phyloP scores from a whole-genome alignment of 2,329 filamentous ascomycete genomes.

The Colletotrichum coccodes region DNA sequence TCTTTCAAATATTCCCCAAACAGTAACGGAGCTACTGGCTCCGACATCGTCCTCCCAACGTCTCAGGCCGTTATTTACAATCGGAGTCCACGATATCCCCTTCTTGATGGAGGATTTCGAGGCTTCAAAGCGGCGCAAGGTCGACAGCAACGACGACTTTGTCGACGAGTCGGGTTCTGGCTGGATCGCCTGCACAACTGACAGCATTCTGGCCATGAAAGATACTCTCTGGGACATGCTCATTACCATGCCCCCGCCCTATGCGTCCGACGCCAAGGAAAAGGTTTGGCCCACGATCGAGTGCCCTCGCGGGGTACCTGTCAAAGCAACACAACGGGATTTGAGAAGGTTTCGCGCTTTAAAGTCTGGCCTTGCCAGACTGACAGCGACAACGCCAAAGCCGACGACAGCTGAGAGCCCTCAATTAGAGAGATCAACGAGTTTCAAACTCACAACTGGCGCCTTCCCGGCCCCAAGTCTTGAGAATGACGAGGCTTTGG shows the following conservation, averaged over 20 bases:
- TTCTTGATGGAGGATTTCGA: constrained; percentile 74
- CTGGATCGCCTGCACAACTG: constrained; percentile 96
- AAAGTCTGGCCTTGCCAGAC: constrained; percentile 67
- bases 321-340: constrained; percentile 93
- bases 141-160: constrained; percentile 46
- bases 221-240: constrained; percentile 88
- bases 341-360: constrained; percentile 81
- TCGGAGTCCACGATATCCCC: constrained; percentile 93
- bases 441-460: constrained; percentile 33
- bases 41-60: constrained; percentile 69
- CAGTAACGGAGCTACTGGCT: constrained; percentile 76
- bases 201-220: constrained; percentile 91
- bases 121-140: constrained; percentile 51
- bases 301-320: constrained; percentile 67
- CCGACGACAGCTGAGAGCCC: constrained; percentile 37
- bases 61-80: constrained; percentile 86
- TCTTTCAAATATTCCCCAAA: constrained; percentile 85
- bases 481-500: constrained; percentile 59
- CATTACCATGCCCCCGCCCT: constrained; percentile 78
- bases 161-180: constrained; percentile 66
- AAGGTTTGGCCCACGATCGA: constrained; percentile 83
- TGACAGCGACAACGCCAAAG: constrained; percentile 41
- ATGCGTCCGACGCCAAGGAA: constrained; percentile 66
- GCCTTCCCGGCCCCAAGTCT: constrained; percentile 35
- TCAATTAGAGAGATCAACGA: constrained; percentile 37